Conservation (phyloP, 78 protist genomes). For the Isochrysis galbana region DNA sequence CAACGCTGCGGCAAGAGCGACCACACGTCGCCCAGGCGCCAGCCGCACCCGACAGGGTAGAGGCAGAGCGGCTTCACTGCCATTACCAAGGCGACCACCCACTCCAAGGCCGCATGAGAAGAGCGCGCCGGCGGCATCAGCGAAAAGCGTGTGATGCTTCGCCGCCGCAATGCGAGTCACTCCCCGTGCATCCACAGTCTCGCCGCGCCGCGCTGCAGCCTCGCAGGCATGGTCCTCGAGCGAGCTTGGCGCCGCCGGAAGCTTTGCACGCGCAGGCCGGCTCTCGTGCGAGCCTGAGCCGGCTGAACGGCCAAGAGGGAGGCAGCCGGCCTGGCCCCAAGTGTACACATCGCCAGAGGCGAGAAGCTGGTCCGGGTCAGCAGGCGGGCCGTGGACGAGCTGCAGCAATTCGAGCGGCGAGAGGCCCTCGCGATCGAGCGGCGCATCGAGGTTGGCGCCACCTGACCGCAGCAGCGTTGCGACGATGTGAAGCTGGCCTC, state of each 20-base stretch:
- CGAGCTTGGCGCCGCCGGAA: not conserved
- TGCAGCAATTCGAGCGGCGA: not conserved
- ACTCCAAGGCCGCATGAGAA: not conserved
- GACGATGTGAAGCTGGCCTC: not conserved
- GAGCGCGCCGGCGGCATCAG: not conserved
- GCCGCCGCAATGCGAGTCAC: not conserved
- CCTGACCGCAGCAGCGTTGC: not conserved
- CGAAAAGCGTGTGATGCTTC: not conserved
- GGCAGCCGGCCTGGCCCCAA: not conserved
- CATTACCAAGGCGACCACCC: conserved; percentile 6
- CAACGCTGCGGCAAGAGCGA: not conserved
- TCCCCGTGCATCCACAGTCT: no score
- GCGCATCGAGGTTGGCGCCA: not conserved
- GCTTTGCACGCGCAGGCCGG: not conserved
- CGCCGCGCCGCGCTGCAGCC: not conserved
- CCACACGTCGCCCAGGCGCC: not conserved
- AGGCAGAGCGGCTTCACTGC: not conserved
- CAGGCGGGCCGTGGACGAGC: not conserved
- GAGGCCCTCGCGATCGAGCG: conserved; percentile 1
- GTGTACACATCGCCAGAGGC: not conserved
- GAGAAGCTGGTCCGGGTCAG: not conserved
- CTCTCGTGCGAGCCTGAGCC: not conserved
- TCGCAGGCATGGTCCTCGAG: not conserved
- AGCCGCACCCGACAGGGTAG: not conserved
- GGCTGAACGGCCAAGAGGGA: not conserved